Base-by-base conservation (phyloP, 2,329 filamentous ascomycete species). In the Parasarocladium wereldwijsianum region DNA sequence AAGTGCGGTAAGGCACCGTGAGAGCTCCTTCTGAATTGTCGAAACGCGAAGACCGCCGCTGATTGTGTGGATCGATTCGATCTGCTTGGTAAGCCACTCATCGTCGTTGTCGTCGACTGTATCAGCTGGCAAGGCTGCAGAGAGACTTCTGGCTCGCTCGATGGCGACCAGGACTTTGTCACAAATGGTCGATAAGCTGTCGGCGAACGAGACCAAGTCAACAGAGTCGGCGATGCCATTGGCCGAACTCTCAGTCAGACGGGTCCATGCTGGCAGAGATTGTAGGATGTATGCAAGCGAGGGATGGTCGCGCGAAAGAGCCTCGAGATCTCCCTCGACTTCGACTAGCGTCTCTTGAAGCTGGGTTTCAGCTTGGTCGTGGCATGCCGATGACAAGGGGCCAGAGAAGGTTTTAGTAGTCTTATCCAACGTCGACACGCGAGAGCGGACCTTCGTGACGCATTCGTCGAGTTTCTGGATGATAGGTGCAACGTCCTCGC, bases 161-260 rank as follows among this genome's bases (percentile, higher is more conserved):
- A 93, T 64, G 1, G 80, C 76, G 20, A 87, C 78, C 2, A 94
- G 70, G 17, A 87, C 68, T 29, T 71, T 70, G 50, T 93, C 81
- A 26, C 77, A 69, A n/a, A 79, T 59, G 1, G 54, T 66, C 21
- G 81, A 67, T 2, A 84, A 51, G 4, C 63, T 57, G 10, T 63
- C 53, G 24, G 73, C 67, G 25, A 85, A 66, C 1, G 53, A 46
- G 6, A 39, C 19, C 6, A 42, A 8, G 4, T 32, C 11, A 6
- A 21, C 17, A 9, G 12, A 20, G 14, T 31, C 32, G n/a, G 8
- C 11, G 9, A 11, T n/a, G 6, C 7, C 5, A 12, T 30, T 13
- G 20, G 14, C 6, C 6, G 4, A 32, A n/a, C 42, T 36, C 3
- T 34, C 35, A 3, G 47, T 45, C 15, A 50, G 32, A 13, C 56